Evolutionary conservation across 495 filamentous ascomycete genomes (phyloP).

Genomic region (Tuber calosporum): DNA sequence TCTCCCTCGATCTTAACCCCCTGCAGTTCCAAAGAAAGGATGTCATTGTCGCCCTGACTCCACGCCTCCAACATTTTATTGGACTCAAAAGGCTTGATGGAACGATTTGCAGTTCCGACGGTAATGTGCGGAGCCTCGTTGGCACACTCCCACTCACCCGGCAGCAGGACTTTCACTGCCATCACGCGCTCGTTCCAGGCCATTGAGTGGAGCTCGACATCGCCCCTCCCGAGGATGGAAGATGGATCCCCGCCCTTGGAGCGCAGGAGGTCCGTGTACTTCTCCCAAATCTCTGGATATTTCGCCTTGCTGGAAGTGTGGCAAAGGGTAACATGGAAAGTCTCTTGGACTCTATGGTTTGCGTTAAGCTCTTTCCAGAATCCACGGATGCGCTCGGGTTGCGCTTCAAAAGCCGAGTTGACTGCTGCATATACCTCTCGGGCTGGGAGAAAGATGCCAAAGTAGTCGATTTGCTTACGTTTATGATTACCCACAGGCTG

Average conservation of each 20-base stretch:
- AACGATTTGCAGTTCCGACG: constrained; percentile 63
- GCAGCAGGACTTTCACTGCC: constrained; percentile 72
- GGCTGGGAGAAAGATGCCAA: constrained; percentile 52
- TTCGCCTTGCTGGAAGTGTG: constrained; percentile 60
- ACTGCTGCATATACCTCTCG: constrained; percentile 45
- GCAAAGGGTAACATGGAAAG: constrained; percentile 93
- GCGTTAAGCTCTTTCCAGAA: constrained; percentile 72
- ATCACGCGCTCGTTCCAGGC: constrained; percentile 79
- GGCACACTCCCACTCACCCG: constrained; percentile 57
- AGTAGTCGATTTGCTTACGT: constrained; percentile 63
- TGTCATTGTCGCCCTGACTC: neutral
- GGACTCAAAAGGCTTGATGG: constrained; percentile 86
- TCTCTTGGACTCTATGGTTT: constrained; percentile 63
- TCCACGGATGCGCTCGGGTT: constrained; percentile 48
- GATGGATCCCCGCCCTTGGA: constrained; percentile 41
- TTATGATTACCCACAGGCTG: neutral
- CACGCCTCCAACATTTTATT: constrained; percentile 61
- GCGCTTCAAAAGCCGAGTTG: constrained; percentile 52
- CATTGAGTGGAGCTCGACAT: constrained; percentile 50
- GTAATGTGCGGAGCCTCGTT: constrained; percentile 85
- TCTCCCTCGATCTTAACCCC: neutral
- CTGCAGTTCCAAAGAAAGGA: neutral
- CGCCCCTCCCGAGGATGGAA: constrained; percentile 47
- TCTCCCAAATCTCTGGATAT: constrained; percentile 62
- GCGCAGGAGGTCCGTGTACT: constrained; percentile 52